Evolutionary conservation across 2,329 filamentous ascomycete genomes (phyloP).

Genomic region (Aspergillus luchuensis): DNA sequence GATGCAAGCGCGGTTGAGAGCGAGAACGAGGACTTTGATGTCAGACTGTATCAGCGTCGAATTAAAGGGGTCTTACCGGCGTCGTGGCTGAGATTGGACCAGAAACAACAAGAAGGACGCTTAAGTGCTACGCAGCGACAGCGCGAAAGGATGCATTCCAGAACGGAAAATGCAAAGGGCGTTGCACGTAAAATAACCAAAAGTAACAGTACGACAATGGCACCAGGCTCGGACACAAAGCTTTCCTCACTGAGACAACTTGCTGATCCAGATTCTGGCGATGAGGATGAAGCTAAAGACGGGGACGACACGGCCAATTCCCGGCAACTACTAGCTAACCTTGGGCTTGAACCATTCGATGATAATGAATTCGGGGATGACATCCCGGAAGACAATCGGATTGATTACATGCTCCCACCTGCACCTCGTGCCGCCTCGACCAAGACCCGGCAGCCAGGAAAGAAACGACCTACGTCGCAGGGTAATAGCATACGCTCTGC

Average conservation of each 20-base stretch:
- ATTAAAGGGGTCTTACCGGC: conserved; percentile 54
- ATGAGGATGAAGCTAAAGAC: conserved; percentile 26
- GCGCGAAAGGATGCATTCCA: conserved; percentile 22
- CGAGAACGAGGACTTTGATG: conserved; percentile 26
- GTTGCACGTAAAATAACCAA: conserved; percentile 37
- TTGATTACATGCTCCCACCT: conserved; percentile 45
- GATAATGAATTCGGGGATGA: conserved; percentile 32
- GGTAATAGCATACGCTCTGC: conserved; percentile 5
- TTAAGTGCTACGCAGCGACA: conserved; percentile 20
- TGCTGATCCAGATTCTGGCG: conserved; percentile 35
- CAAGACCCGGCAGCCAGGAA: conserved; percentile 21
- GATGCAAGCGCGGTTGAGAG: conserved; percentile 9
- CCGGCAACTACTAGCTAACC: conserved; percentile 16
- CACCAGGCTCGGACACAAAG: conserved; percentile 17
- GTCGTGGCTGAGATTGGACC: conserved; percentile 49
- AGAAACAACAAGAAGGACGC: conserved; percentile 34
- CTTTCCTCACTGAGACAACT: conserved; percentile 23
- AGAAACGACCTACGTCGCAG: conserved; percentile 20
- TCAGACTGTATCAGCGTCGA: conserved; percentile 41
- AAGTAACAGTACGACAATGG: conserved; percentile 21
- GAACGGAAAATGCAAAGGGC: conserved; percentile 35
- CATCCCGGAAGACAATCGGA: conserved; percentile 45
- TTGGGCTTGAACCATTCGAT: conserved; percentile 26
- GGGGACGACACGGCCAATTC: conserved; percentile 10
- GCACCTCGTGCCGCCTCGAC: conserved; percentile 25